These are phyloP conservation scores for Trichoderma arundinaceum DNA, from an alignment of 2,329 filamentous ascomycete genomes.

Conservation along the genomic window DNA sequence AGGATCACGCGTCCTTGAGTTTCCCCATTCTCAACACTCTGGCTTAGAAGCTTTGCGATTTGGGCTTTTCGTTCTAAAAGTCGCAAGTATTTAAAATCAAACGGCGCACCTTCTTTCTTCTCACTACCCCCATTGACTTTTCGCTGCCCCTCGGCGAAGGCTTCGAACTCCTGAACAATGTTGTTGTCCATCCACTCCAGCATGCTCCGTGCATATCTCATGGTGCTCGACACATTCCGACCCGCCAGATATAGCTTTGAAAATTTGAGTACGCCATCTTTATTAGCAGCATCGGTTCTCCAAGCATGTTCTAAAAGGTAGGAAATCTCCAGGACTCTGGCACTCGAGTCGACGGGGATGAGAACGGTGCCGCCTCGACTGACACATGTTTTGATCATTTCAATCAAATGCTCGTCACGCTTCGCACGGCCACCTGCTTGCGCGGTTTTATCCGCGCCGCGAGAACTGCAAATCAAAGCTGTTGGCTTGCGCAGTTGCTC, in stretches of 20 bases:
- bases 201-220: constrained; percentile 92
- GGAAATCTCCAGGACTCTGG: constrained; percentile 88
- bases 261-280: constrained; percentile 57
- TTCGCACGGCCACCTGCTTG: constrained; percentile 75
- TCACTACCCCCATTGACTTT: constrained; percentile 54
- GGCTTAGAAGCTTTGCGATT: constrained; percentile 70
- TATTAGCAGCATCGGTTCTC: constrained; percentile 66
- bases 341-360: constrained; percentile 93
- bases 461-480: constrained; percentile 88
- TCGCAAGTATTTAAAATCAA: constrained; percentile 86
- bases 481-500: constrained; percentile 93
- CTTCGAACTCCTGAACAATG: constrained; percentile 90
- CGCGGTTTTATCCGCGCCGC: constrained; percentile 74
- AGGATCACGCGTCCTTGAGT: constrained; percentile 75
- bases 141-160: constrained; percentile 61
- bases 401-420: constrained; percentile 83
- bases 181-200: constrained; percentile 99
- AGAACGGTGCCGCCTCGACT: constrained; percentile 86
- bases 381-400: constrained; percentile 79
- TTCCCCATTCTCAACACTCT: constrained; percentile 49
- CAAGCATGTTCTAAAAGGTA: constrained; percentile 94
- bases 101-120: constrained; percentile 71
- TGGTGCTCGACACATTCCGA: constrained; percentile 83
- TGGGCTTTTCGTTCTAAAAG: constrained; percentile 82
- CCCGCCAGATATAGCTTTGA: constrained; percentile 81